A percentile compares a stretch with the other conserved stretches of the same genome.
These are phyloP conservation scores for Vitis hybrid DNA, from an alignment of 177 flowering plant species.

Conservation along the genomic window DNA sequence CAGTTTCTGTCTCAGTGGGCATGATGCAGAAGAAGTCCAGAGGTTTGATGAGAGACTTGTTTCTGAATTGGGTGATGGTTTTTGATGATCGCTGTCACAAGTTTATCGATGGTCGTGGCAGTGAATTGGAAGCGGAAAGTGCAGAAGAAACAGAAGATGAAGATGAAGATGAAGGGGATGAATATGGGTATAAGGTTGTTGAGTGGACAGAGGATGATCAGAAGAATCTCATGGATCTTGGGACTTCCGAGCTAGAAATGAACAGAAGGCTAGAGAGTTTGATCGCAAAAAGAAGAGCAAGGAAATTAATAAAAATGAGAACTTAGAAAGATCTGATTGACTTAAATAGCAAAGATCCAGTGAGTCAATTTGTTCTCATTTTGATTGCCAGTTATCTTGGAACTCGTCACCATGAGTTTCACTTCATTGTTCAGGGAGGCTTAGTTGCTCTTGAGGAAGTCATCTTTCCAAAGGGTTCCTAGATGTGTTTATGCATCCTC, in stretches of 20 bases:
- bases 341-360: no score
- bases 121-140: conserved; percentile 20
- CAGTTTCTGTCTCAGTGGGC: not conserved
- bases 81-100: conserved; percentile 8
- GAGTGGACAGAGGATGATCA: conserved; percentile 60
- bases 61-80: not conserved
- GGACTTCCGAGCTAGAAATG: conserved; percentile 62
- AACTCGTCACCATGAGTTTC: no score
- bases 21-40: not conserved
- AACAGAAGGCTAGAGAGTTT: conserved; percentile 5
- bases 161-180: conserved; percentile 22
- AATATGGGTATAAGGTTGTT: conserved; percentile 28
- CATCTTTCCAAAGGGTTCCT: no score
- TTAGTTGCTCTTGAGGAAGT: no score
- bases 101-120: conserved; percentile 1
- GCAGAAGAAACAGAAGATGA: conserved; percentile 32
- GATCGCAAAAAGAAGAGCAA: no score
- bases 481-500: no score
- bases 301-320: no score
- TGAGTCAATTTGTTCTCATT: no score
- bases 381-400: no score
- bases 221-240: conserved; percentile 21
- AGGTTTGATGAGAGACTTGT: not conserved
- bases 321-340: no score
- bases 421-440: no score